Evolutionary conservation across 2,329 filamentous ascomycete species (phyloP), one percentile per base, ranked within the genome.

Genomic region (Cryphonectria radicalis): DNA sequence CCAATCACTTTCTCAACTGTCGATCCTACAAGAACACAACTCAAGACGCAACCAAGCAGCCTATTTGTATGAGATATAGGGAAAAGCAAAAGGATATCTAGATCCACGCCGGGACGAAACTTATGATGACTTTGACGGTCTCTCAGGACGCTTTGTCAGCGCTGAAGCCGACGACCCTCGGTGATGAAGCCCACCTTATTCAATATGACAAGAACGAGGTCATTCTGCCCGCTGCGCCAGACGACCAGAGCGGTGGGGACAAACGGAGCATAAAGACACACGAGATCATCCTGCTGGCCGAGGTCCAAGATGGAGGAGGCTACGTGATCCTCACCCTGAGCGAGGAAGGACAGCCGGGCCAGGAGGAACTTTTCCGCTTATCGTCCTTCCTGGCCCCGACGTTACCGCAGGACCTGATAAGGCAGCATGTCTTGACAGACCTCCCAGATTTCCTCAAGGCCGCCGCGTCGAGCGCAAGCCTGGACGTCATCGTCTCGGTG

Each of bases 401-500:
- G 75, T 32, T 86, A 1, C 82, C 84, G 0, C 76, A 80, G 22
- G 74, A 77, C 2, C 76, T 84, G 2, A 76, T 84, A 6, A 76
- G 79, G 22, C 75, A 75, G 7, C 81, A 83, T 70, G 73, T 83
- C 35, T 74, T 86, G 19, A 67, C 72, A 4, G 74, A 75, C 4
- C 71, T 84, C 8, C 87, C 87, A 0, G 64, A 75, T 5, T 79
- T n/a, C 69, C 78, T 64, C 71, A 78, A 32, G 72, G 73, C 28
- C 22, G 69, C 32, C 22, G 69, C 73, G 2, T 59, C 68, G 14
- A 72, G 67, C 32, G 77, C 76, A n/a, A 73, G 80, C 17, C 78
- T 91, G n/a, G 86, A 93, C 75, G 83, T 94, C 25, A 79, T 95
- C 32, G 84, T 94, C 25, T 94, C 92, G 0, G 90, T 87, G 0